Evolutionary conservation across 345 rosid genomes (phyloP).

Genomic region (Erodium maritimum): DNA sequence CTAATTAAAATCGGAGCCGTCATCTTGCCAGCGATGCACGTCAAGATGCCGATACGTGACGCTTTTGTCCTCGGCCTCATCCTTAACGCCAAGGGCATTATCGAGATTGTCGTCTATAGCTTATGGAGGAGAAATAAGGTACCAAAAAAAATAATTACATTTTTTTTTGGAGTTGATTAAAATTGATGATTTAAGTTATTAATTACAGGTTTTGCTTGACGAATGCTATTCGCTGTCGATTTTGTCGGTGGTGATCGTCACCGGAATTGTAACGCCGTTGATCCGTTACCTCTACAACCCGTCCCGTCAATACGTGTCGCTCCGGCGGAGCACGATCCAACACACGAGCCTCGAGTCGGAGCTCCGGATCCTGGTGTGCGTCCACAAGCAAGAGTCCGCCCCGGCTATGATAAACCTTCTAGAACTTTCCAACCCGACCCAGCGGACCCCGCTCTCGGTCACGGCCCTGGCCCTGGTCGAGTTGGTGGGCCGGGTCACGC

Average conservation of each 20-base stretch:
- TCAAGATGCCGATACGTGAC: conserved; percentile 13
- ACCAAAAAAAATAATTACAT: background rate
- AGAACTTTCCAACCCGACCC: conserved; percentile 12
- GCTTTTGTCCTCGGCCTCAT: conserved; percentile 23
- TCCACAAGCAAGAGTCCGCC: conserved; percentile 20
- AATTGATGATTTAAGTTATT: too few species aligned
- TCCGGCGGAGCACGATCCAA: conserved; percentile 22
- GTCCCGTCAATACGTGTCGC: conserved; percentile 15
- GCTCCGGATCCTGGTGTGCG: conserved; percentile 23
- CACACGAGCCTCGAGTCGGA: conserved; percentile 13
- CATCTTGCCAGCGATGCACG: conserved; percentile 10
- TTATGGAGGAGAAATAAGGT: conserved; percentile 4
- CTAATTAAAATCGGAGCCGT: conserved; percentile 15
- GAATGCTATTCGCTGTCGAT: conserved; percentile 10
- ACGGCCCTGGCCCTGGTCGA: conserved; percentile 25
- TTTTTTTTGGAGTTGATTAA: too few species aligned
- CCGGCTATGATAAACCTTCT: conserved; percentile 21
- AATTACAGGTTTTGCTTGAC: conserved; percentile 13
- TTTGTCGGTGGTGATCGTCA: conserved; percentile 10
- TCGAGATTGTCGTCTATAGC: conserved; percentile 11
- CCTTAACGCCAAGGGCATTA: conserved; percentile 25
- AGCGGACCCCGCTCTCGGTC: conserved; percentile 14
- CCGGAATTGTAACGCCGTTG: conserved; percentile 14
- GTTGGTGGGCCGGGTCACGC: conserved; percentile 23
- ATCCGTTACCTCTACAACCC: conserved; percentile 18